Conservation (phyloP, 805 yeast genomes). For the Wickerhamiella lipophila region DNA sequence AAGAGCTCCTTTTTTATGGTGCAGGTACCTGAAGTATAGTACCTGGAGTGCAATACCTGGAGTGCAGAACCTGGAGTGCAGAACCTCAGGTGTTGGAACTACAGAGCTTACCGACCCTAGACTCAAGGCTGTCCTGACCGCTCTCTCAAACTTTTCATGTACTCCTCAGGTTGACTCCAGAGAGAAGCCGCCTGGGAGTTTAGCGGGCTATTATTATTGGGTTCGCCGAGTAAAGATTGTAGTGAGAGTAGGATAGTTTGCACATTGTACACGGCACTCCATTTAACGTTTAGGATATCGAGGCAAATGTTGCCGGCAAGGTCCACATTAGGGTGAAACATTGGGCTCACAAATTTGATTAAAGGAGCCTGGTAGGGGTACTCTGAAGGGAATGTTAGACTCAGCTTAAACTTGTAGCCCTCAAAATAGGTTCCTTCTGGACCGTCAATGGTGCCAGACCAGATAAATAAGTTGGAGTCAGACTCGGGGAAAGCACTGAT, state of each 20-base stretch:
- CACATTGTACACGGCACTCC: conserved; percentile 53
- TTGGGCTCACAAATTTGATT: conserved; percentile 44
- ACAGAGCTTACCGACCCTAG: too few species aligned
- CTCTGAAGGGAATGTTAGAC: conserved; percentile 39
- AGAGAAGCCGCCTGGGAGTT: conserved; percentile 46
- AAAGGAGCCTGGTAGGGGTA: conserved; percentile 50
- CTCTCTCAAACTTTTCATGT: conserved; percentile 28
- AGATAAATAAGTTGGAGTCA: conserved; percentile 39
- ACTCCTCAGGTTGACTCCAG: conserved; percentile 39
- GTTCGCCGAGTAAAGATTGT: conserved; percentile 50
- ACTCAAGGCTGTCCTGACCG: conserved; percentile 30
- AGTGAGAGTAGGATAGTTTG: conserved; percentile 47
- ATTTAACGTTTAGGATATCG: conserved; percentile 49
- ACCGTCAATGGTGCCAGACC: conserved; percentile 50
- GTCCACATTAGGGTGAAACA: conserved; percentile 57
- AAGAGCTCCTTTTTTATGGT: too few species aligned
- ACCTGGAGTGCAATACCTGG: too few species aligned
- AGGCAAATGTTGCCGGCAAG: conserved; percentile 53
- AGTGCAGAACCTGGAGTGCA: too few species aligned
- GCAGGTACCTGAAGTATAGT: too few species aligned
- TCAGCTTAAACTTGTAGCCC: conserved; percentile 39
- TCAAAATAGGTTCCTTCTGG: conserved; percentile 47
- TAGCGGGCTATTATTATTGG: conserved; percentile 44
- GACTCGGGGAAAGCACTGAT: conserved; percentile 43
- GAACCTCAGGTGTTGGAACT: too few species aligned